phyloP scores from a whole-genome alignment of 2,329 filamentous ascomycete genomes.

The Zasmidium citrigriseum region DNA sequence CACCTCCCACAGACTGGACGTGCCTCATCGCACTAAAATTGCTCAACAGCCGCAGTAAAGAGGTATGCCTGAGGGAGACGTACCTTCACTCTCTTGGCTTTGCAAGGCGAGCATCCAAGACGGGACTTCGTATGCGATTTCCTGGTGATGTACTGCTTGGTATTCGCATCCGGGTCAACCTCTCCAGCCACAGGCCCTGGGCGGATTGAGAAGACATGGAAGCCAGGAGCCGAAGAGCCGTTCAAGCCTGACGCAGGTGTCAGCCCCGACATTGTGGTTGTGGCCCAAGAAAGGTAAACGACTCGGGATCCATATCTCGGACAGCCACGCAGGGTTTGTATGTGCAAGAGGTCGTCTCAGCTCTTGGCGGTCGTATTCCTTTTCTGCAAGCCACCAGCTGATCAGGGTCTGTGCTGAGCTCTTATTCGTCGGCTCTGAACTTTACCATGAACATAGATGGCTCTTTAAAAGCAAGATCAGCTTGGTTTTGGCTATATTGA shows the following conservation, averaged over 20 bases:
- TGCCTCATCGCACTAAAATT: constrained; percentile 2
- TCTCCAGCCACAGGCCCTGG: background rate
- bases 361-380: background rate
- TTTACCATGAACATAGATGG: no score
- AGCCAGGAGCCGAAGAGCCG: constrained; percentile 3
- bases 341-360: background rate
- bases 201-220: constrained; percentile 13
- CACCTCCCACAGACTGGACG: background rate
- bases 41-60: background rate
- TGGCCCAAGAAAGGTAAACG: background rate
- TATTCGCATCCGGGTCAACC: background rate
- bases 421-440: background rate
- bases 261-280: background rate
- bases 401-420: background rate
- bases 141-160: constrained; percentile 2
- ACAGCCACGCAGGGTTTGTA: background rate
- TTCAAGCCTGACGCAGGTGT: background rate
- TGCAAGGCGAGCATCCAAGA: constrained; percentile 1
- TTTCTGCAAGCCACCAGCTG: background rate
- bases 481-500: no score
- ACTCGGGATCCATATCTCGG: background rate
- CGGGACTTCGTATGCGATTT: constrained; percentile 3
- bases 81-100: constrained; percentile 3
- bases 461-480: no score
- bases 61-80: background rate